These are phyloP conservation scores for Yamadazyma atlantica DNA, from an alignment of 1,139 yeast species.

Conservation along the genomic window DNA sequence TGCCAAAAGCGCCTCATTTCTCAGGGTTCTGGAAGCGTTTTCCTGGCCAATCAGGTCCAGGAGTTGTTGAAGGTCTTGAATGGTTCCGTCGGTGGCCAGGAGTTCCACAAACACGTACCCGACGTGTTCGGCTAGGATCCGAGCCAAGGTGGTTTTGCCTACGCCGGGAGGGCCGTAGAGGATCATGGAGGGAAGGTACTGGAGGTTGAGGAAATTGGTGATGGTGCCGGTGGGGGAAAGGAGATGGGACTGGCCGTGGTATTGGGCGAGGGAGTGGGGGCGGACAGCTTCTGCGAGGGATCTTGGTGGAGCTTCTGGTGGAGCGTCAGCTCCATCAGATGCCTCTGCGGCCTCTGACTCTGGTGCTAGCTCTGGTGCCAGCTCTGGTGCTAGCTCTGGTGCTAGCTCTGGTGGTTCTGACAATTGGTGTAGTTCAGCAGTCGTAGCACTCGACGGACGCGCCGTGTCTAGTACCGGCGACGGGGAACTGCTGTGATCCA, in stretches of 20 bases:
- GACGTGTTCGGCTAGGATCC: conserved; percentile 32
- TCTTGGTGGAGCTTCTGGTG: too few species aligned
- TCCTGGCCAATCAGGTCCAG: conserved; percentile 24
- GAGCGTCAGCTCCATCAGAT: too few species aligned
- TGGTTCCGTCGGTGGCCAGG: conserved; percentile 41
- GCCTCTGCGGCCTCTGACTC: too few species aligned
- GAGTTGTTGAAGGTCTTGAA: conserved; percentile 28
- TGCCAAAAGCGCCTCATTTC: conserved; percentile 17
- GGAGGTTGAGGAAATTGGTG: conserved; percentile 31
- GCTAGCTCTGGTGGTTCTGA: too few species aligned
- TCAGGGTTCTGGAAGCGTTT: conserved; percentile 19
- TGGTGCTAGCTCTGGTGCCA: too few species aligned
- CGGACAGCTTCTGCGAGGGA: conserved; percentile 14
- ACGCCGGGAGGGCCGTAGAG: conserved; percentile 48
- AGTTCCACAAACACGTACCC: conserved; percentile 39
- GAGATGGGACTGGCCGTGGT: conserved; percentile 42
- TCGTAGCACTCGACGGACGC: too few species aligned
- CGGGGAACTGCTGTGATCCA: too few species aligned
- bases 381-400: too few species aligned
- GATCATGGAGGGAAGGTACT: conserved; percentile 46
- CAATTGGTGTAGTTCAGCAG: too few species aligned
- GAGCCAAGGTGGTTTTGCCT: conserved; percentile 47
- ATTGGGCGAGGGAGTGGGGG: conserved; percentile 28
- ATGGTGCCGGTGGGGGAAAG: conserved; percentile 30
- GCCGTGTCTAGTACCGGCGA: too few species aligned